A percentile compares a stretch with the other conserved stretches of the same genome.
These are phyloP conservation scores for sweet orange (Citrus sinensis) DNA, from an alignment of 345 rosid species.

Conservation along the genomic window DVS_A1.0 CM039165.1:30603001-30603500, in stretches of 20 bases:
- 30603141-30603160: no score
- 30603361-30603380: no score
- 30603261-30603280: no score
- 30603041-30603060: not conserved
- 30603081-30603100: not conserved
- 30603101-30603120: not conserved
- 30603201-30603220: no score
- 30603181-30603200: no score
- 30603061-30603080: conserved; percentile 20
- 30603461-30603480: not conserved
- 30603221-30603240: no score
- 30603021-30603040: not conserved
- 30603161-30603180: no score
- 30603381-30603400: not conserved
- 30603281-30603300: no score
- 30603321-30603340: not conserved
- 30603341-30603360: no score
- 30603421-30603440: not conserved
- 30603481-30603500: not conserved
- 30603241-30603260: no score
- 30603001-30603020: not conserved
- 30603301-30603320: not conserved
- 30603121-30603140: not conserved
- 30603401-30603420: not conserved
- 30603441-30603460: not conserved